These are phyloP conservation scores for Styphnolobium japonicum DNA, from an alignment of 306 rosid genomes.

Conservation along the genomic window DNA sequence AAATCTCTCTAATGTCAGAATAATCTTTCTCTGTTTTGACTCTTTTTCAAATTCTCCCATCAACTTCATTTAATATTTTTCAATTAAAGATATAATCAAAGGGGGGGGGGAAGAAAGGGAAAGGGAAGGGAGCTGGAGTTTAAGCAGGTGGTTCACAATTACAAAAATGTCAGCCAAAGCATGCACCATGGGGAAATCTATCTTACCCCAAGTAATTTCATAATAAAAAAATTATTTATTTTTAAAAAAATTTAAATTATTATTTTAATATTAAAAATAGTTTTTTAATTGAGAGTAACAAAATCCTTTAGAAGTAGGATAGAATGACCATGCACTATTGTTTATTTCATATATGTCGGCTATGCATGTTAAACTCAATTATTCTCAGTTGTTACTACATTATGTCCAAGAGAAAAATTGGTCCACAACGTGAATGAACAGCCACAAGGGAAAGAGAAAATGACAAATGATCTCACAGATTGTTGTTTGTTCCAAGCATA, in stretches of 20 bases:
- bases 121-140: neutral
- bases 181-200: no score
- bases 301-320: no score
- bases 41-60: neutral
- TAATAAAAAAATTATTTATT: no score
- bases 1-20: neutral
- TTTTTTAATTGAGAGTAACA: no score
- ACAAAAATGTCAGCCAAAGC: neutral
- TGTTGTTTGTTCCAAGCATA: neutral
- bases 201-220: no score
- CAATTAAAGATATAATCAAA: neutral
- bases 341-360: conserved; percentile 19
- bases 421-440: neutral
- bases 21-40: neutral
- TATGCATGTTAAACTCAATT: conserved; percentile 21
- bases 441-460: neutral
- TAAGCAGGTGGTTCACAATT: neutral
- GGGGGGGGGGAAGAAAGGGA: neutral
- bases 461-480: neutral
- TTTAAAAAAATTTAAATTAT: no score
- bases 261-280: no score
- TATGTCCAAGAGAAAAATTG: neutral
- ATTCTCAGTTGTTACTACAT: neutral
- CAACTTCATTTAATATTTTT: neutral
- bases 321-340: no score